phyloP scores from a whole-genome alignment of 345 rosid species.

The Rhodamnia argentea region DNA sequence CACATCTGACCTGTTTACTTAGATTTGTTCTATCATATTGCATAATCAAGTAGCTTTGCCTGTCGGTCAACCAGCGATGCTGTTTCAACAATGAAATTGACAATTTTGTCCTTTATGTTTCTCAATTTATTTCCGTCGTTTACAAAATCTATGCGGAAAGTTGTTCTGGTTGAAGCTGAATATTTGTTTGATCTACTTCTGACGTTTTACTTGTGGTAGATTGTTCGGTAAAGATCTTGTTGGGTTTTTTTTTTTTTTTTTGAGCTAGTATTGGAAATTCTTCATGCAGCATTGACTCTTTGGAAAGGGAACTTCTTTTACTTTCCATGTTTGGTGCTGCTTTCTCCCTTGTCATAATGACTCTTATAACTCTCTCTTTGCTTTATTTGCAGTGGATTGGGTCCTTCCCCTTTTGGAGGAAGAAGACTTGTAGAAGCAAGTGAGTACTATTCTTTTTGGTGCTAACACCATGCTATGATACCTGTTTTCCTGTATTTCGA shows the following conservation, averaged over 20 bases:
- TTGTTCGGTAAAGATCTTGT: background rate
- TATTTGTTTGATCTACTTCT: background rate
- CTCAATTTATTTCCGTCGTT: background rate
- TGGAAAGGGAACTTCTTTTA: background rate
- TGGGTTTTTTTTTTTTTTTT: background rate
- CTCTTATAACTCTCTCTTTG: background rate
- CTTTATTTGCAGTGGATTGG: constrained; percentile 60
- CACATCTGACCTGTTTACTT: background rate
- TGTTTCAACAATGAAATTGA: background rate
- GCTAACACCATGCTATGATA: background rate
- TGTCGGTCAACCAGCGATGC: background rate
- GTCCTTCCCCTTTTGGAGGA: constrained; percentile 75
- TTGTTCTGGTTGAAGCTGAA: background rate
- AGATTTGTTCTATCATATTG: background rate
- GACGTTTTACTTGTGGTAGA: background rate
- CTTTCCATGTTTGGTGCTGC: background rate
- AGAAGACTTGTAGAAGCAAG: constrained; percentile 74
- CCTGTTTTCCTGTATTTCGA: background rate
- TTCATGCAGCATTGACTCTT: background rate
- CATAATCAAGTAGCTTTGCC: background rate
- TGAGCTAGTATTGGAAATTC: background rate
- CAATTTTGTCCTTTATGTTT: background rate
- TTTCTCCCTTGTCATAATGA: background rate
- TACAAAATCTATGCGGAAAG: background rate
- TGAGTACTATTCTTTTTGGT: constrained; percentile 28